Conservation (phyloP, 345 rosid species). For the Gynandropsis gynandra region DNA sequence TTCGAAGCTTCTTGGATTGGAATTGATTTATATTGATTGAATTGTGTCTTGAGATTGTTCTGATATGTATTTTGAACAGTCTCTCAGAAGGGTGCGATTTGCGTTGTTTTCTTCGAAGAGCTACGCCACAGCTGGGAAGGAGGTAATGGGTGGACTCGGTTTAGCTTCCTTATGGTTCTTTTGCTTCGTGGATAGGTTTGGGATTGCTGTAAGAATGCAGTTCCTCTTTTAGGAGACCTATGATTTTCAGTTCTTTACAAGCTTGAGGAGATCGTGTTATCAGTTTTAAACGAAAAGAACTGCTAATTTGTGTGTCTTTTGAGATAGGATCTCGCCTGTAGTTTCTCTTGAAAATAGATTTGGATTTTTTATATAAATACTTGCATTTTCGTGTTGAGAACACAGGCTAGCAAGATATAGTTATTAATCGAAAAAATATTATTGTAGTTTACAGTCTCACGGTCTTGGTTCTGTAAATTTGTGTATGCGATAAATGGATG, state of each 20-base stretch:
- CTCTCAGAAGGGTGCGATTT: slow-evolving; percentile 43
- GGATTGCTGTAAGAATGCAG: background rate
- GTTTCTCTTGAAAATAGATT: background rate
- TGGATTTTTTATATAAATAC: background rate
- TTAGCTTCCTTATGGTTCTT: background rate
- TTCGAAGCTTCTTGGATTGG: background rate
- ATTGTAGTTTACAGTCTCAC: background rate
- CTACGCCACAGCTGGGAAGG: slow-evolving; percentile 59
- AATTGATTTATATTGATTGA: background rate
- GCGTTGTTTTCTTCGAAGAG: slow-evolving; percentile 40
- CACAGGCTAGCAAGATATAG: slow-evolving; percentile 1
- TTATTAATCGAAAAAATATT: background rate
- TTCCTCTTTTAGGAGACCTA: background rate
- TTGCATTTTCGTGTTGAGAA: no score
- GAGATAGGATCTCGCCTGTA: background rate
- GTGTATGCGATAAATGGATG: background rate
- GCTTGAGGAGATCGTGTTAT: slow-evolving; percentile 6
- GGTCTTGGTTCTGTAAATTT: background rate
- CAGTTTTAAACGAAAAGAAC: background rate
- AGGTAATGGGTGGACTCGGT: slow-evolving; percentile 31
- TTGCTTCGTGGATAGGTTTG: background rate
- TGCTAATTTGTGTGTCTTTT: background rate
- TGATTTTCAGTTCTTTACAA: slow-evolving; percentile 1
- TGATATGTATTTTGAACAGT: slow-evolving; percentile 21
- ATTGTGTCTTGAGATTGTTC: slow-evolving; percentile 12